A percentile compares a stretch with the other conserved stretches of the same genome.
These are phyloP conservation scores for Dryas integrifolia DNA, from an alignment of 331 rosid species.

Conservation along the genomic window DNA sequence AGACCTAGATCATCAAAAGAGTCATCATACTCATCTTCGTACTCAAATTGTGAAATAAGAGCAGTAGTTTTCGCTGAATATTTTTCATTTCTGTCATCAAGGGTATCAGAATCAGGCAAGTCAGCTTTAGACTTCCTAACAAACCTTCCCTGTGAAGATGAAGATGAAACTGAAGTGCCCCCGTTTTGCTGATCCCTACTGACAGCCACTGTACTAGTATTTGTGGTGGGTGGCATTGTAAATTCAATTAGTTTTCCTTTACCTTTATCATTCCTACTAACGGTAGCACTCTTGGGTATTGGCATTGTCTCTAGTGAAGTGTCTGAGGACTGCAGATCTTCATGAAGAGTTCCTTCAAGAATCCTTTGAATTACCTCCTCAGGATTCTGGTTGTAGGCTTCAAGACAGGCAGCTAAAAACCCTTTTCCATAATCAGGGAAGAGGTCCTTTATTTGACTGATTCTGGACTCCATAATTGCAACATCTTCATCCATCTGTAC, in stretches of 20 bases:
- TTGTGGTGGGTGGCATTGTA: constrained; percentile 26
- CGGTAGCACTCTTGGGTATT: constrained; percentile 38
- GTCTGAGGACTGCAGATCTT: constrained; percentile 70
- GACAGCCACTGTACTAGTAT: constrained; percentile 28
- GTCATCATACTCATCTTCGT: constrained; percentile 95
- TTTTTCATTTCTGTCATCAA: constrained; percentile 49
- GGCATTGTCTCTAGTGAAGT: constrained; percentile 63
- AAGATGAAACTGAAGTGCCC: constrained; percentile 50
- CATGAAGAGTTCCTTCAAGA: constrained; percentile 87
- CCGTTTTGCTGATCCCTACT: constrained; percentile 41
- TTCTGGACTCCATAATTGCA: constrained; percentile 73
- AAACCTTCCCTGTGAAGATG: constrained; percentile 62
- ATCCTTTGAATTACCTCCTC: constrained; percentile 96
- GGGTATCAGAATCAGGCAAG: constrained; percentile 35
- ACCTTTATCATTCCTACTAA: constrained; percentile 65
- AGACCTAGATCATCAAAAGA: constrained; percentile 95
- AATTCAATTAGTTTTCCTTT: constrained; percentile 72
- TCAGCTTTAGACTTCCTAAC: constrained; percentile 68
- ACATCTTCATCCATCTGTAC: constrained; percentile 61
- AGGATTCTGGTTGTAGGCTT: constrained; percentile 84
- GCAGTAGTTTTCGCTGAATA: constrained; percentile 53
- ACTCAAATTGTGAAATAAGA: constrained; percentile 66
- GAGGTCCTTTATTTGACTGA: constrained; percentile 88
- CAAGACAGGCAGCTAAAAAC: constrained; percentile 80
- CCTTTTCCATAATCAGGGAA: constrained; percentile 96